Percentiles rank a stretch among this genome's conserved stretches.
phyloP scores from a whole-genome alignment of 1,139 yeast species.

The Taphrina deformans region DNA sequence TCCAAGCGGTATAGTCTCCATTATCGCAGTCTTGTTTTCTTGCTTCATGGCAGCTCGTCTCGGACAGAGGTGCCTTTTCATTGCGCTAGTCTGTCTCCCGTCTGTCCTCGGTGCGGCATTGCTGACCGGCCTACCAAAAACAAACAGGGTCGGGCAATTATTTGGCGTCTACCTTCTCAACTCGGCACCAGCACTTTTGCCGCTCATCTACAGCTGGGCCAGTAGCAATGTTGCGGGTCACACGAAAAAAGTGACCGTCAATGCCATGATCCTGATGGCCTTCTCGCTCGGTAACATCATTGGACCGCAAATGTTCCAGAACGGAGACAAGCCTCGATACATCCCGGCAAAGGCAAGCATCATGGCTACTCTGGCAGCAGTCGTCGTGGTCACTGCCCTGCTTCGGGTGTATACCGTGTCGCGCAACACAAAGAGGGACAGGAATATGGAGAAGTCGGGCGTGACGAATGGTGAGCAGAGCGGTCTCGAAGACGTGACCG shows the following conservation, averaged over 20 bases:
- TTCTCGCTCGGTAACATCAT: slow-evolving; percentile 59
- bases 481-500: slow-evolving; percentile 24
- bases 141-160: slow-evolving; percentile 40
- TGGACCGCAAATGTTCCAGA: slow-evolving; percentile 57
- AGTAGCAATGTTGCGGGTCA: slow-evolving; percentile 60
- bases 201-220: slow-evolving; percentile 52
- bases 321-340: slow-evolving; percentile 54
- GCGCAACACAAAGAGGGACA: slow-evolving; percentile 44
- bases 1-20: slow-evolving; percentile 42
- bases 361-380: slow-evolving; percentile 47
- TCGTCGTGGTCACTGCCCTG: slow-evolving; percentile 42
- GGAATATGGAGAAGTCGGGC: neutral
- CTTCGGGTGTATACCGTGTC: slow-evolving; percentile 45
- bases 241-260: slow-evolving; percentile 54
- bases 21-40: slow-evolving; percentile 38
- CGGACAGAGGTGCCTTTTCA: slow-evolving; percentile 32
- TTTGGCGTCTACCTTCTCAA: slow-evolving; percentile 42
- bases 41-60: slow-evolving; percentile 37
- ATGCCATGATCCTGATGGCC: slow-evolving; percentile 51
- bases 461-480: slow-evolving; percentile 1
- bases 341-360: slow-evolving; percentile 50
- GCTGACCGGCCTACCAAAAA: slow-evolving; percentile 40
- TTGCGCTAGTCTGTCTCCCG: slow-evolving; percentile 41
- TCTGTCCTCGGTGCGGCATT: slow-evolving; percentile 42
- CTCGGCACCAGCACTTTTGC: slow-evolving; percentile 49